phyloP scores from a whole-genome alignment of 208 protist genomes.

The Crithidia thermophila region DNA sequence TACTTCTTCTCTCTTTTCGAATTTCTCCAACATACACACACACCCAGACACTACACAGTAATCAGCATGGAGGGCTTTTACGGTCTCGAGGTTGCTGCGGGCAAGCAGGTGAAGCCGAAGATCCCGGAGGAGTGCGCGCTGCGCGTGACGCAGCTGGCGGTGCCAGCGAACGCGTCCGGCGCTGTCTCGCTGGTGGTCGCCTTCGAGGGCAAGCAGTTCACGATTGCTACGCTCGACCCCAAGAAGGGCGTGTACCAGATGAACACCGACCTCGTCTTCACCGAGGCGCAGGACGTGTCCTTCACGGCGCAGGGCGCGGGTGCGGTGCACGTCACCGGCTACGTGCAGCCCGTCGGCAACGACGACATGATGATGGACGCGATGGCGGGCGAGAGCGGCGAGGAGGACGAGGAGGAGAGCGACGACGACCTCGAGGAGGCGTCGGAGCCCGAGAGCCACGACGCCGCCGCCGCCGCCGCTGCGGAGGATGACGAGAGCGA shows the following conservation, averaged over 20 bases:
- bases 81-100: conserved; percentile 69
- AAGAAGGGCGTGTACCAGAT: conserved; percentile 84
- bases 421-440: conserved; percentile 49
- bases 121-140: conserved; percentile 85
- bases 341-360: conserved; percentile 83
- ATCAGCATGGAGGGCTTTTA: conserved; percentile 89
- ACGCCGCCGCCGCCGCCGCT: conserved; percentile 30
- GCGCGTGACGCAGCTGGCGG: conserved; percentile 86
- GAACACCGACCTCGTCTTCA: conserved; percentile 88
- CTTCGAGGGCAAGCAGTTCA: conserved; percentile 90
- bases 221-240: conserved; percentile 87
- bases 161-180: conserved; percentile 78
- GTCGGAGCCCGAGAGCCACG: conserved; percentile 35
- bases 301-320: conserved; percentile 78
- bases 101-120: conserved; percentile 84
- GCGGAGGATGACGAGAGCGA: conserved; percentile 24
- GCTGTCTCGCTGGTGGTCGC: conserved; percentile 74
- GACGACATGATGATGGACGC: conserved; percentile 62
- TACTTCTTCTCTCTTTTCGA: no score
- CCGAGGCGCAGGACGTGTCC: conserved; percentile 71
- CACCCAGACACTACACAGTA: not conserved
- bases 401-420: conserved; percentile 40
- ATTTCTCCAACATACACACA: conserved; percentile 3
- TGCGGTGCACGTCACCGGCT: conserved; percentile 82
- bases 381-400: conserved; percentile 33